A percentile compares a stretch with the other conserved stretches of the same genome.
Evolutionary conservation across 192 early-diverging fungal genomes (phyloP).

Genomic region (Funneliformis geosporum): DNA sequence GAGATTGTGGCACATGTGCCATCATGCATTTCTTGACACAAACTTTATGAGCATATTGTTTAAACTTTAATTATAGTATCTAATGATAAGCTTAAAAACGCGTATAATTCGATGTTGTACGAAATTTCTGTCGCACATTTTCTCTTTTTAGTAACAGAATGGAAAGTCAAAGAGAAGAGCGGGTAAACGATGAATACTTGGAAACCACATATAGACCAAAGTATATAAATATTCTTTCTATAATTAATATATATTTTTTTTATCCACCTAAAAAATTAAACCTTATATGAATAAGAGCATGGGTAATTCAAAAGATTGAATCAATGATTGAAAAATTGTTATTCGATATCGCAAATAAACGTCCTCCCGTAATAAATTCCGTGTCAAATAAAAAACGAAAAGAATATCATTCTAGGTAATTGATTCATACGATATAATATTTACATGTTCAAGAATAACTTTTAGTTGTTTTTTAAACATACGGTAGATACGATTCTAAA

Average conservation of each 20-base stretch:
- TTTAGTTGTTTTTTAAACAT: background rate
- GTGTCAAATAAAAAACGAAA: background rate
- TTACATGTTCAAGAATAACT: background rate
- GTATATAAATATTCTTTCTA: background rate
- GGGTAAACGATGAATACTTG: background rate
- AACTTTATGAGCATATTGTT: no score
- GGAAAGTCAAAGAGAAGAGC: background rate
- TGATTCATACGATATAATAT: background rate
- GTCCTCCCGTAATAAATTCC: background rate
- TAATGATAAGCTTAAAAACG: no score
- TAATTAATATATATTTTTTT: background rate
- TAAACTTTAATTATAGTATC: no score
- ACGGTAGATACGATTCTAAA: background rate
- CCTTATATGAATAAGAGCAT: background rate
- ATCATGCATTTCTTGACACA: no score
- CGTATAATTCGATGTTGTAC: background rate
- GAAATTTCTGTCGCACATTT: background rate
- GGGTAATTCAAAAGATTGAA: background rate
- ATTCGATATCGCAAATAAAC: constrained; percentile 5
- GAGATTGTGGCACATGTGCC: no score
- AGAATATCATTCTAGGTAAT: background rate
- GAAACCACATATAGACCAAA: constrained; percentile 5
- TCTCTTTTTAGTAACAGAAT: background rate
- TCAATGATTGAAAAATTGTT: background rate
- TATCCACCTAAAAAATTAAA: background rate